These are phyloP conservation scores for Exserohilum turcica DNA, from an alignment of 2,329 filamentous ascomycete genomes.

Conservation along the genomic window DNA sequence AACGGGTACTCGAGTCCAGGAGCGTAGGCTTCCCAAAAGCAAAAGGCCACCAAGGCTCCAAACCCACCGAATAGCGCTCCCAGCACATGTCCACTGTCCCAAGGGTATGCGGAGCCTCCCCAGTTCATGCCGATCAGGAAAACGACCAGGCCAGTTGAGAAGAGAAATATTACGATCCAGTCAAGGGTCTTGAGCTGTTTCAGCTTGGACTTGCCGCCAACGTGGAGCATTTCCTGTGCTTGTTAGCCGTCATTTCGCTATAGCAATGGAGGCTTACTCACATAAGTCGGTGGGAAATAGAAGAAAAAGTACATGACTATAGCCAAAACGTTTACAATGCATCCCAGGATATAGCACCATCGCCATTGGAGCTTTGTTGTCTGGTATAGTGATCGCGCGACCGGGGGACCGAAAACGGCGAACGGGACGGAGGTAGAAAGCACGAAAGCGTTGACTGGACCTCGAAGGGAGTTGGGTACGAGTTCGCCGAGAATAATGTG, in stretches of 20 bases:
- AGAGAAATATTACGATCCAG: slow-evolving; percentile 55
- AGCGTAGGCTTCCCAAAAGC: slow-evolving; percentile 36
- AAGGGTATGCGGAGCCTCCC: slow-evolving; percentile 46
- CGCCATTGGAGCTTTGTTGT: slow-evolving; percentile 40
- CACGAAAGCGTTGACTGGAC: slow-evolving; percentile 45
- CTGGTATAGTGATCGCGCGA: slow-evolving; percentile 38
- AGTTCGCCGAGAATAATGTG: slow-evolving; percentile 48
- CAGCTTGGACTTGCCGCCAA: slow-evolving; percentile 42
- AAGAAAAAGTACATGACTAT: slow-evolving; percentile 43
- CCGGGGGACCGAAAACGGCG: slow-evolving; percentile 39
- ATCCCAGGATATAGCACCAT: slow-evolving; percentile 40
- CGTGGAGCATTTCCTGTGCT: slow-evolving; percentile 42
- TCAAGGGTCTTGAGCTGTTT: slow-evolving; percentile 50
- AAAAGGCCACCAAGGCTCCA: slow-evolving; percentile 40
- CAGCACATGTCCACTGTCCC: slow-evolving; percentile 44
- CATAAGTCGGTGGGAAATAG: slow-evolving; percentile 44
- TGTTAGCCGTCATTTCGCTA: neutral
- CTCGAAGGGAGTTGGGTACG: slow-evolving; percentile 41
- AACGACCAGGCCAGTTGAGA: slow-evolving; percentile 52
- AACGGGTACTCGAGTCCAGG: slow-evolving; percentile 42
- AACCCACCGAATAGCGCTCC: slow-evolving; percentile 43
- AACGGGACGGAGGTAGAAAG: slow-evolving; percentile 37
- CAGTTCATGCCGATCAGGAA: slow-evolving; percentile 56
- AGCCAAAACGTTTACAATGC: slow-evolving; percentile 38
- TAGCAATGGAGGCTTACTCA: slow-evolving; percentile 11